Percentiles rank a stretch among this genome's conserved stretches.
Conservation (phyloP, 2,329 filamentous ascomycete species). For the Xylariales sp. region DNA sequence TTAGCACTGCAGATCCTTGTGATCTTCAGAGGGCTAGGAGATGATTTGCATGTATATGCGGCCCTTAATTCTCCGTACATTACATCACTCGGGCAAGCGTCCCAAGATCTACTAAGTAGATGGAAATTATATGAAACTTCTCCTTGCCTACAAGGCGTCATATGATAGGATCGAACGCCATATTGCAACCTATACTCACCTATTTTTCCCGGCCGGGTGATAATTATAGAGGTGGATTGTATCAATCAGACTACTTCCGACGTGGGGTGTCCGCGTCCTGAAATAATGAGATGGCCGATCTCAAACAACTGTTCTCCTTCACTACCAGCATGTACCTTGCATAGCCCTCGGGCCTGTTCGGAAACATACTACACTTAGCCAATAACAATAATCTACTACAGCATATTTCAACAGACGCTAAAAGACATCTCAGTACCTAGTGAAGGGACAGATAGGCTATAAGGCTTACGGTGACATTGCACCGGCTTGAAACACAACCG, state of each 20-base stretch:
- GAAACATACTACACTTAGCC: background rate
- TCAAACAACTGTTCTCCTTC: no score
- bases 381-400: background rate
- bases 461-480: background rate
- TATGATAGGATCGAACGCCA: background rate
- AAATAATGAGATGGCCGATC: slow-evolving; percentile 5
- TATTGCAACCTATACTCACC: no score
- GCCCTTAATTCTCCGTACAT: background rate
- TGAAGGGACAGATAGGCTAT: background rate
- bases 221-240: background rate
- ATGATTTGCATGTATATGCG: background rate
- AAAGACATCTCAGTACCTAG: background rate
- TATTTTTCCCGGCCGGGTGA: no score
- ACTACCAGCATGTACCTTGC: slow-evolving; percentile 7
- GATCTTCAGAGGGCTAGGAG: background rate
- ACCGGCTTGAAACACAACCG: no score
- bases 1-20: background rate
- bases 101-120: background rate
- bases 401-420: background rate
- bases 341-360: background rate
- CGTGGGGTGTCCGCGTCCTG: background rate
- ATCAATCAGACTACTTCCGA: background rate
- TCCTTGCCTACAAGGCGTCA: background rate
- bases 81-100: background rate
- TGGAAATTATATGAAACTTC: background rate